phyloP scores from a whole-genome alignment of 129 eudicot genomes.

The Flaveria ramosissima region DNA sequence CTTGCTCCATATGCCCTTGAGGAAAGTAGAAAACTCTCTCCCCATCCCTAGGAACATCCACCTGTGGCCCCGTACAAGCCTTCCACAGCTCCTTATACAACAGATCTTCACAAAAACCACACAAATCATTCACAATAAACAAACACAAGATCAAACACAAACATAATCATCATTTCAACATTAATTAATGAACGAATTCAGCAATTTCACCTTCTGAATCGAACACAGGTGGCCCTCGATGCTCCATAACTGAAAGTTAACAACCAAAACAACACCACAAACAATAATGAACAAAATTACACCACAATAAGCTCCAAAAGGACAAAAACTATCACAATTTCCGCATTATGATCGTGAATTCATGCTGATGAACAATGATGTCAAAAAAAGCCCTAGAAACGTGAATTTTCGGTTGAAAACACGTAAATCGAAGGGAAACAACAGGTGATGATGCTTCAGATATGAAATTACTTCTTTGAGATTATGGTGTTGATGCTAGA shows the following conservation, averaged over 20 bases:
- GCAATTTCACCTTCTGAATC: conserved; percentile 30
- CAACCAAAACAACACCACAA: conserved; percentile 13
- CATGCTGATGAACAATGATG: not conserved
- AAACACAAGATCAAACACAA: not conserved
- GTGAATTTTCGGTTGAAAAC: not conserved
- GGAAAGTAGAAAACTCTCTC: conserved; percentile 91
- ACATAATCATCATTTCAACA: not conserved
- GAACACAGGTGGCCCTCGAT: conserved; percentile 24
- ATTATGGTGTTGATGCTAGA: conserved; percentile 10
- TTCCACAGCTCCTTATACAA: conserved; percentile 82
- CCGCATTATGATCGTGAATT: conserved; percentile 9
- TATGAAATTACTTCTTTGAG: not conserved
- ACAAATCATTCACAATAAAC: not conserved
- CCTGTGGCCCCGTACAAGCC: conserved; percentile 95
- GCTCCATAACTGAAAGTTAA: conserved; percentile 41
- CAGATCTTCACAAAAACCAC: conserved; percentile 35
- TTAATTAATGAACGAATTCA: conserved; percentile 5
- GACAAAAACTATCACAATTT: not conserved
- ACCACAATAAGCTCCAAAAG: conserved; percentile 1
- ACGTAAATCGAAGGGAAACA: conserved; percentile 24
- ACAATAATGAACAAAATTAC: conserved; percentile 20
- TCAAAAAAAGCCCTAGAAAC: conserved; percentile 20
- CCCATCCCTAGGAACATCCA: conserved; percentile 63
- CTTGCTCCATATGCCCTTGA: conserved; percentile 98
- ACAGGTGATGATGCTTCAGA: conserved; percentile 18